Percentiles rank a stretch among this genome's conserved stretches.
Evolutionary conservation across 1,284 basidiomycete species (phyloP).

Genomic region (Ceratobasidium sp.): DNA sequence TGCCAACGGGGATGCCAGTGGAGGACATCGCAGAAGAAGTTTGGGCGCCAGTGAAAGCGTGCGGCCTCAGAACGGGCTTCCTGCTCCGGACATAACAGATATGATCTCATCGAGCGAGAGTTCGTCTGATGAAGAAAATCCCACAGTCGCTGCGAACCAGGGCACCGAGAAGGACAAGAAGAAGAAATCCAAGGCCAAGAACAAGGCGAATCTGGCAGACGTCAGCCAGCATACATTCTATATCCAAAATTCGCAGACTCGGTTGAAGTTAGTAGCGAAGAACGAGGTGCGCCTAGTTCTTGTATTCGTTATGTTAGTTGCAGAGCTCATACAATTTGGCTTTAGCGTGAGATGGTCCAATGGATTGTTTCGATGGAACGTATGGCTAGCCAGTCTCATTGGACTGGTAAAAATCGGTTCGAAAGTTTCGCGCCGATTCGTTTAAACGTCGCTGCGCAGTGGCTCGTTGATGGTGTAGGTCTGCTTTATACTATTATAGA

Average conservation of each 20-base stretch:
- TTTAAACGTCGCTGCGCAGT: conserved; percentile 92
- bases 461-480: conserved; percentile 96
- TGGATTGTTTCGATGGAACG: conserved; percentile 94
- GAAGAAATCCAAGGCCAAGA: conserved; percentile 57
- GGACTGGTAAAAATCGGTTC: conserved; percentile 84
- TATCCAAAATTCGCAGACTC: conserved; percentile 89
- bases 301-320: not conserved
- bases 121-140: conserved; percentile 46
- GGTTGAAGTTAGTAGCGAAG: conserved; percentile 85
- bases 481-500: not conserved
- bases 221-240: conserved; percentile 87
- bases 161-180: conserved; percentile 51
- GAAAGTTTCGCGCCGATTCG: conserved; percentile 95
- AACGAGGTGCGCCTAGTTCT: conserved; percentile 73
- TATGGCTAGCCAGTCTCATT: conserved; percentile 79
- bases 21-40: not conserved
- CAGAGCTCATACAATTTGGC: conserved; percentile 3
- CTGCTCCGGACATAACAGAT: conserved; percentile 32
- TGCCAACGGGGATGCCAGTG: not conserved
- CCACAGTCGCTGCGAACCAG: conserved; percentile 44
- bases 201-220: conserved; percentile 62
- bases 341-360: conserved; percentile 92
- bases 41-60: conserved; percentile 4
- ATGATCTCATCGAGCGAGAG: conserved; percentile 50
- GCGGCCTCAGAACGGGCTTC: conserved; percentile 15